Evolutionary conservation across 441 rosid genomes (phyloP).

Genomic region (Pelargonium citronellum): DNA sequence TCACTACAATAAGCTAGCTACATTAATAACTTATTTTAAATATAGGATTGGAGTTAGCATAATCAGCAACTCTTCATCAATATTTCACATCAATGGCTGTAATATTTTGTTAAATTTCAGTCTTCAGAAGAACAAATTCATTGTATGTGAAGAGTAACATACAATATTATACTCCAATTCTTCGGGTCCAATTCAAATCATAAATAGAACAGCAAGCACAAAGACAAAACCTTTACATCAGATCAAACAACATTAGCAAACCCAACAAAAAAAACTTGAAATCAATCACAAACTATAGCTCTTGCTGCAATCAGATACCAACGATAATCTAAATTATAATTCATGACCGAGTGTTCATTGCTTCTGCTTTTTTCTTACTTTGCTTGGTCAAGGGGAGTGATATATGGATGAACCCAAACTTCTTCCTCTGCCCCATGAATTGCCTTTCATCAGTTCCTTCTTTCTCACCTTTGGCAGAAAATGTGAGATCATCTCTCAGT

Average conservation of each 20-base stretch:
- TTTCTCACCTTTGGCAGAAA: constrained; percentile 41
- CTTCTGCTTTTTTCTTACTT: constrained; percentile 55
- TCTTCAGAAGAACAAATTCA: too few species aligned
- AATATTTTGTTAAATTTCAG: too few species aligned
- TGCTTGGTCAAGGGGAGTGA: constrained; percentile 72
- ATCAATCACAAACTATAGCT: not conserved
- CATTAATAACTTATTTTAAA: too few species aligned
- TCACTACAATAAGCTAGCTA: too few species aligned
- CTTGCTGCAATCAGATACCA: not conserved
- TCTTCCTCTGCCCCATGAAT: constrained; percentile 56
- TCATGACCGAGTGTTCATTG: constrained; percentile 29
- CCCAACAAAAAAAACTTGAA: not conserved
- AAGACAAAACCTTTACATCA: not conserved
- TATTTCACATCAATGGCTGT: too few species aligned
- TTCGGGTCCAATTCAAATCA: not conserved
- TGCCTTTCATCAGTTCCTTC: constrained; percentile 47
- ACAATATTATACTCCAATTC: not conserved
- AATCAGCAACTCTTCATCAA: too few species aligned
- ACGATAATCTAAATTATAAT: not conserved
- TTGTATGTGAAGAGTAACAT: not conserved
- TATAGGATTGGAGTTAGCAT: too few species aligned
- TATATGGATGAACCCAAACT: constrained; percentile 85
- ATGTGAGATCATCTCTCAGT: constrained; percentile 53
- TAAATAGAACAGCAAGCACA: not conserved
- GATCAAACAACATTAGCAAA: not conserved